phyloP scores from a whole-genome alignment of 305 asterid genomes.

The Coffea humblotiana region DNA sequence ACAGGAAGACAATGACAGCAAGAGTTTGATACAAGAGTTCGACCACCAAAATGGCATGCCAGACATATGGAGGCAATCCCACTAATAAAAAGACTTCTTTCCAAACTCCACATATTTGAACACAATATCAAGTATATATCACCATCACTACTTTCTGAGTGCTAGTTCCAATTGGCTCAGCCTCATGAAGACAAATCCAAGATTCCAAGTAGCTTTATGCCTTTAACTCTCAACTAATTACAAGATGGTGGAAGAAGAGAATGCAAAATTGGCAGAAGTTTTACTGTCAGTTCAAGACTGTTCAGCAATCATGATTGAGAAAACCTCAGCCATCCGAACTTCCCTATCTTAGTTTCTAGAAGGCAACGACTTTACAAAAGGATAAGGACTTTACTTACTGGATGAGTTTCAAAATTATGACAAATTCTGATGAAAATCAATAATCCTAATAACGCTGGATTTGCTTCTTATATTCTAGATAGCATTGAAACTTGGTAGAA shows the following conservation, averaged over 20 bases:
- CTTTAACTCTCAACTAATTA: background rate
- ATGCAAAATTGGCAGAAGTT: background rate
- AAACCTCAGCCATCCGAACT: too few relatives aligned
- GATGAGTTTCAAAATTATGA: background rate
- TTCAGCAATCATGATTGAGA: background rate
- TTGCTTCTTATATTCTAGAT: background rate
- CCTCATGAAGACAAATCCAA: background rate
- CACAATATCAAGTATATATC: background rate
- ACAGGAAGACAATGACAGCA: background rate
- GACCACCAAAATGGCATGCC: background rate
- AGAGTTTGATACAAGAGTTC: background rate
- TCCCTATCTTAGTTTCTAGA: too few relatives aligned
- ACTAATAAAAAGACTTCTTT: background rate
- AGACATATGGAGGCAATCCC: background rate
- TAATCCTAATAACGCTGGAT: background rate
- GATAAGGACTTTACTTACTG: background rate
- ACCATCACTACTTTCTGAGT: background rate
- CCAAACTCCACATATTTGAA: background rate
- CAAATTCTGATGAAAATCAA: background rate
- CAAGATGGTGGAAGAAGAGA: background rate
- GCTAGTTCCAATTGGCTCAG: background rate
- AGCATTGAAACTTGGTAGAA: background rate
- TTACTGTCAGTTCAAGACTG: background rate
- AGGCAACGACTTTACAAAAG: background rate
- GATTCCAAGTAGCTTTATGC: background rate